A percentile compares a stretch with the other conserved stretches of the same genome.
Evolutionary conservation across 2,329 filamentous ascomycete genomes (phyloP).

Genomic region (Zymoseptoria passerinii): DNA sequence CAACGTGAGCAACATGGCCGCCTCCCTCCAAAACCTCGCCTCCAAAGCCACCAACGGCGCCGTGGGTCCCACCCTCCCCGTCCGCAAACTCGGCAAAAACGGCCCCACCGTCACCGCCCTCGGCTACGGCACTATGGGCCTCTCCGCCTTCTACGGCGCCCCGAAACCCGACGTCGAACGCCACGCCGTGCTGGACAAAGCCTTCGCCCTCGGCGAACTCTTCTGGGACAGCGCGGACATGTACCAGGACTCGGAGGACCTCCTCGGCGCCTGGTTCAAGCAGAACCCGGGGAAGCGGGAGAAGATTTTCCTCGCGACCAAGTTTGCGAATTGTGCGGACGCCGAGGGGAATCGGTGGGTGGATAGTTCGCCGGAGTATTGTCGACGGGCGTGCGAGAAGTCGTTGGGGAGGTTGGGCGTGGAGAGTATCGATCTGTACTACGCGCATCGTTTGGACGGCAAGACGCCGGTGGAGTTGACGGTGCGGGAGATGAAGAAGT

Average conservation of each 20-base stretch:
- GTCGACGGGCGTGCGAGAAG: constrained; percentile 32
- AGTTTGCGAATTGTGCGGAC: constrained; percentile 41
- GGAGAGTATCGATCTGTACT: constrained; percentile 33
- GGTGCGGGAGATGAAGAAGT: constrained; percentile 40
- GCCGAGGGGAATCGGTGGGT: constrained; percentile 31
- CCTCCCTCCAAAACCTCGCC: constrained; percentile 13
- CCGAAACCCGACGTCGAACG: constrained; percentile 43
- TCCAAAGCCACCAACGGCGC: constrained; percentile 18
- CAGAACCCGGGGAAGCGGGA: constrained; percentile 40
- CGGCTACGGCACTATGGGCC: constrained; percentile 49
- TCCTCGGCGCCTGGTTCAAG: constrained; percentile 37
- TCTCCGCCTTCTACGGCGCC: constrained; percentile 40
- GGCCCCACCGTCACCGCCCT: constrained; percentile 45
- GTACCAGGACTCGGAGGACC: constrained; percentile 36
- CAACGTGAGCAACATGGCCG: not conserved
- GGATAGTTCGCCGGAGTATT: constrained; percentile 36
- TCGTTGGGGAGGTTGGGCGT: constrained; percentile 36
- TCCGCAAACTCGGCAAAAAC: constrained; percentile 43
- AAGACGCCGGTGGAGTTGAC: constrained; percentile 43
- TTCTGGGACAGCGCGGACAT: constrained; percentile 44
- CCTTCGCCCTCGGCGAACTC: constrained; percentile 43
- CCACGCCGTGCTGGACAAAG: constrained; percentile 44
- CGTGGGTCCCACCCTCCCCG: constrained; percentile 31
- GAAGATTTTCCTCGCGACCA: constrained; percentile 46
- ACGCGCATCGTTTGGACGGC: constrained; percentile 36